A percentile compares a stretch with the other conserved stretches of the same genome.
Evolutionary conservation across 305 asterid species (phyloP).

Genomic region (Fraxinus platypoda): DNA sequence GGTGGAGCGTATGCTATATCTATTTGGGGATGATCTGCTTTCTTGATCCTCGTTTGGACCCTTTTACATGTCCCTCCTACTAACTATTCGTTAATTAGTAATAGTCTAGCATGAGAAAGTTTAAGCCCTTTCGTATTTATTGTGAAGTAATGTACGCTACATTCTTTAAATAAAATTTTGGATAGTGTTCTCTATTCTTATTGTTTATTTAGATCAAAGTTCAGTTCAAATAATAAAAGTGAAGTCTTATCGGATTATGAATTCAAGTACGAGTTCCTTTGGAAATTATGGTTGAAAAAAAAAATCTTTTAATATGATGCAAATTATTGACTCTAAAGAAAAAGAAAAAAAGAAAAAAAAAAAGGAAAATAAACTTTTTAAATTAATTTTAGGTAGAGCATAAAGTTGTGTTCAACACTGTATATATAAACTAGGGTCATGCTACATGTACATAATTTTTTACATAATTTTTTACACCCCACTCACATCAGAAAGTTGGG

Average conservation of each 20-base stretch:
- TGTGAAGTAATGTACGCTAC: not conserved
- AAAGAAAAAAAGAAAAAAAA: no score
- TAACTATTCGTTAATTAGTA: not conserved
- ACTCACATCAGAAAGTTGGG: no score
- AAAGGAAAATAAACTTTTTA: no score
- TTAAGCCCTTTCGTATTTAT: not conserved
- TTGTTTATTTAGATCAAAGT: conserved; percentile 7
- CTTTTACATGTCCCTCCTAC: not conserved
- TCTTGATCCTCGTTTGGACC: conserved; percentile 27
- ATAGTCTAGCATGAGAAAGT: not conserved
- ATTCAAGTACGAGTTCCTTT: no score
- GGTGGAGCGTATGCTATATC: conserved; percentile 70
- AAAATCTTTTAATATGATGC: not conserved
- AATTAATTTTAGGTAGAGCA: not conserved
- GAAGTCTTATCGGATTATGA: not conserved
- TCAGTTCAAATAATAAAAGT: no score
- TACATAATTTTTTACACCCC: no score
- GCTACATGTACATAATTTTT: no score
- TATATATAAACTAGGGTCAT: no score
- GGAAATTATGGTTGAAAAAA: no score
- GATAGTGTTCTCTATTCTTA: not conserved
- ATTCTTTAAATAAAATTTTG: not conserved
- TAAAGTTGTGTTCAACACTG: not conserved
- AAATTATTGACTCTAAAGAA: not conserved
- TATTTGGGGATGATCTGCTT: conserved; percentile 81